Conservation (phyloP, 108 stramenopile species). For the Chaetoceros tenuissimus region DNA sequence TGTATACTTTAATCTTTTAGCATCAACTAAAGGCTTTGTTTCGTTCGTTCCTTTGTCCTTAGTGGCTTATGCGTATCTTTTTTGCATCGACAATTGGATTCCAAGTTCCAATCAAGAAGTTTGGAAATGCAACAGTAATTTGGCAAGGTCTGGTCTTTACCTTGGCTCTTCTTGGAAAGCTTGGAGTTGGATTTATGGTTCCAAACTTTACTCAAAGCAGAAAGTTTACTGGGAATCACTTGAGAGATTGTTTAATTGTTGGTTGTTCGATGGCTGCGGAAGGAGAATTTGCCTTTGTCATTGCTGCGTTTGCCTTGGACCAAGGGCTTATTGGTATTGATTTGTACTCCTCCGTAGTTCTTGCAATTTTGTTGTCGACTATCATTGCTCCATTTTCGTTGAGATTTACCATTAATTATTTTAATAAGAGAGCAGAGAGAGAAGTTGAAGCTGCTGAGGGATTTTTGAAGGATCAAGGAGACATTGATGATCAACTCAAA, state of each 20-base stretch:
- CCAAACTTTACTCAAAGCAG: slow-evolving; percentile 61
- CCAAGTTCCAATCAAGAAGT: slow-evolving; percentile 62
- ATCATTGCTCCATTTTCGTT: slow-evolving; percentile 67
- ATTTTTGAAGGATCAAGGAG: slow-evolving; percentile 23
- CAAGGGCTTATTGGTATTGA: slow-evolving; percentile 37
- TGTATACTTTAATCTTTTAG: no score
- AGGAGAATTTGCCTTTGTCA: slow-evolving; percentile 77
- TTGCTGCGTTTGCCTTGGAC: slow-evolving; percentile 58
- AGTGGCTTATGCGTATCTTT: slow-evolving; percentile 83
- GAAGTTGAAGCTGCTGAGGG: slow-evolving; percentile 37
- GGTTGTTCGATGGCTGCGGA: slow-evolving; percentile 74
- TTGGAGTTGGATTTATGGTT: slow-evolving; percentile 70
- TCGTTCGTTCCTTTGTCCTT: neutral
- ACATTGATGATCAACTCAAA: slow-evolving; percentile 14
- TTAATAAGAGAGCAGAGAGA: slow-evolving; percentile 49
- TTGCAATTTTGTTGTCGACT: slow-evolving; percentile 65
- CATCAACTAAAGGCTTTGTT: neutral
- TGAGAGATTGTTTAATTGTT: slow-evolving; percentile 53
- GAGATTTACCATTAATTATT: slow-evolving; percentile 64
- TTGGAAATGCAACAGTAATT: slow-evolving; percentile 46
- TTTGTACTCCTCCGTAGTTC: slow-evolving; percentile 59
- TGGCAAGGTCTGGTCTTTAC: slow-evolving; percentile 59
- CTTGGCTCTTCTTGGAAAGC: slow-evolving; percentile 54
- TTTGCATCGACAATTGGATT: slow-evolving; percentile 75
- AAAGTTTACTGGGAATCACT: slow-evolving; percentile 35